A percentile compares a stretch with the other conserved stretches of the same genome.
phyloP scores from a whole-genome alignment of 345 rosid genomes.

The Boechera stricta region DNA sequence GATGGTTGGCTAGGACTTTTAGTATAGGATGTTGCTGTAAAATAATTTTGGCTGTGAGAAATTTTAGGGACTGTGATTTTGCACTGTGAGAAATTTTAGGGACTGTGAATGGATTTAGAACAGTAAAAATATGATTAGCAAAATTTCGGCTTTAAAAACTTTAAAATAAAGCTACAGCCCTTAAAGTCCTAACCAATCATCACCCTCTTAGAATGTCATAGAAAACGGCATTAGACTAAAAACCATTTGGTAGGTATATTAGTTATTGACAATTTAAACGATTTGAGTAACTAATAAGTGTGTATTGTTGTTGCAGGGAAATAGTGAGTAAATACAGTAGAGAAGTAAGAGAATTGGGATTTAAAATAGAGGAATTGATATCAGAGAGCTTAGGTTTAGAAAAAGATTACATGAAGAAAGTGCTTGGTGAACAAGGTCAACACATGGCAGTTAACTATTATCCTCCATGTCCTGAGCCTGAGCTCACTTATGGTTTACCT shows the following conservation, averaged over 20 bases:
- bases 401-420: slow-evolving; percentile 54
- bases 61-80: no score
- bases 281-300: neutral
- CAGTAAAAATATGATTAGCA: no score
- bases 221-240: no score
- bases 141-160: no score
- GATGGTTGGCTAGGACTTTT: no score
- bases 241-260: neutral
- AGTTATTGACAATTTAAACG: neutral
- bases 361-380: slow-evolving; percentile 66
- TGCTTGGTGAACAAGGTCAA: slow-evolving; percentile 87
- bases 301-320: slow-evolving; percentile 52
- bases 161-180: no score
- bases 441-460: slow-evolving; percentile 94
- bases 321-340: slow-evolving; percentile 60
- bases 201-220: no score
- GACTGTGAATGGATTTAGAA: no score
- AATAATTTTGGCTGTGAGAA: no score
- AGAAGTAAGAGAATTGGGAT: slow-evolving; percentile 70
- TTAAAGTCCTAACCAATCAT: no score
- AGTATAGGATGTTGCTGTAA: no score
- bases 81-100: no score
- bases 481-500: slow-evolving; percentile 87
- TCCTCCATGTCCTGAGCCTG: slow-evolving; percentile 94
- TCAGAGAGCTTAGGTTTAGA: slow-evolving; percentile 89